Evolutionary conservation across 768 basidiomycete genomes (phyloP).

Genomic region (Mycena rebaudengoi): DNA sequence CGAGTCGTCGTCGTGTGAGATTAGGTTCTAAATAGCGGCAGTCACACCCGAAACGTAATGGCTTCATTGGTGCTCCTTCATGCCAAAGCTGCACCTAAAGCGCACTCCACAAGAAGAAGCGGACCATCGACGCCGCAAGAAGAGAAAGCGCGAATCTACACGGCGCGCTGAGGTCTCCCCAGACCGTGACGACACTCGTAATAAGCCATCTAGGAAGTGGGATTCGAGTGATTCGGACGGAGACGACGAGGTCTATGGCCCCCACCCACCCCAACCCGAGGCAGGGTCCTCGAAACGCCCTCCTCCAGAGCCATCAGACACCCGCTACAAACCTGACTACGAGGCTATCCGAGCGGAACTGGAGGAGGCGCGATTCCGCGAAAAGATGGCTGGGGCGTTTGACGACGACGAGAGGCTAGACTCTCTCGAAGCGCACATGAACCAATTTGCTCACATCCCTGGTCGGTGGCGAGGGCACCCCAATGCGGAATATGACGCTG

Average conservation of each 20-base stretch:
- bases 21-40: no score
- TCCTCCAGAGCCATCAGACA: conserved; percentile 31
- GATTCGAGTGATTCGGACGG: conserved; percentile 56
- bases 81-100: conserved; percentile 69
- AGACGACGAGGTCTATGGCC: conserved; percentile 29
- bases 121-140: conserved; percentile 50
- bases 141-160: conserved; percentile 40
- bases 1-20: no score
- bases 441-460: conserved; percentile 77
- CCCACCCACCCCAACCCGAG: conserved; percentile 26
- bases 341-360: conserved; percentile 60
- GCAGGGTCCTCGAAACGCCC: conserved; percentile 17
- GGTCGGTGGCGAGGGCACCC: conserved; percentile 63
- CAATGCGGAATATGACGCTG: conserved; percentile 31
- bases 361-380: conserved; percentile 73
- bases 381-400: conserved; percentile 77
- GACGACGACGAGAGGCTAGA: conserved; percentile 79
- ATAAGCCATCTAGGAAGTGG: conserved; percentile 53
- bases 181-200: conserved; percentile 2
- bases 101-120: conserved; percentile 69
- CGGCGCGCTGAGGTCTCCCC: conserved; percentile 27
- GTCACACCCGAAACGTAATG: no score
- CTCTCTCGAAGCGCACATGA: conserved; percentile 67
- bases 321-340: conserved; percentile 49
- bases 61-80: conserved; percentile 26